phyloP scores from a whole-genome alignment of 805 yeast genomes.

The Metschnikowia chrysomelidarum region DNA sequence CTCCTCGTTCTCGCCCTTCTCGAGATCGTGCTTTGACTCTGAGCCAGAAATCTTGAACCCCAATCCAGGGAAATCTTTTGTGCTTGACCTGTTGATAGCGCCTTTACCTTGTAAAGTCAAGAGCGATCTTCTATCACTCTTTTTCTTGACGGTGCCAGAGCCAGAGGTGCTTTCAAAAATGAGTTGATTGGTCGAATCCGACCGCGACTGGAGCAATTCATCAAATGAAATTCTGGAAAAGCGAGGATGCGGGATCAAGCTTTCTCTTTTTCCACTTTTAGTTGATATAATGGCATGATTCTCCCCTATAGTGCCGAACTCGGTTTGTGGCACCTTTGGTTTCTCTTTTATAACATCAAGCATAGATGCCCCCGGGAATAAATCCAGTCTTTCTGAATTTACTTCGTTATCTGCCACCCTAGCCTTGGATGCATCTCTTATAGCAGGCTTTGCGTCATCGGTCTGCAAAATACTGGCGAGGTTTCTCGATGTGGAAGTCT shows the following conservation, averaged over 20 bases:
- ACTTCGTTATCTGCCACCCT: too few species aligned
- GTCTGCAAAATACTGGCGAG: conserved; percentile 18
- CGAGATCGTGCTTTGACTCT: conserved; percentile 1
- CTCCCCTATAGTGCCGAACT: too few species aligned
- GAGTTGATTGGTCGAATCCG: conserved; percentile 8
- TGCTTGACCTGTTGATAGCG: conserved; percentile 22
- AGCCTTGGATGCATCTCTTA: too few species aligned
- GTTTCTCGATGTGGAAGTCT: conserved; percentile 40
- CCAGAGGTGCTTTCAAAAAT: conserved; percentile 13
- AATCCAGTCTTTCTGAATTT: conserved; percentile 1
- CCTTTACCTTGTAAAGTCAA: conserved; percentile 18
- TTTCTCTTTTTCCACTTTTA: conserved; percentile 4
- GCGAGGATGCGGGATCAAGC: conserved; percentile 41
- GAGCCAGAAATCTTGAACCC: conserved; percentile 8
- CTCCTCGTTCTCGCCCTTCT: conserved; percentile 2
- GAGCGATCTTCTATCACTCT: conserved; percentile 7
- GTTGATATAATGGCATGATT: background rate
- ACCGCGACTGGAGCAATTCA: conserved; percentile 24
- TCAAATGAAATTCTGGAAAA: conserved; percentile 44
- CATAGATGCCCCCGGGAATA: too few species aligned
- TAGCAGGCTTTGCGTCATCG: background rate
- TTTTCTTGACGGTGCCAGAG: conserved; percentile 18
- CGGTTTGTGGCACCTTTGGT: too few species aligned
- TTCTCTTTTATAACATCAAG: conserved; percentile 23
- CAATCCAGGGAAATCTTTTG: conserved; percentile 29